phyloP scores from a whole-genome alignment of 495 filamentous ascomycete species.

The Geoglossum glabrum region DNA sequence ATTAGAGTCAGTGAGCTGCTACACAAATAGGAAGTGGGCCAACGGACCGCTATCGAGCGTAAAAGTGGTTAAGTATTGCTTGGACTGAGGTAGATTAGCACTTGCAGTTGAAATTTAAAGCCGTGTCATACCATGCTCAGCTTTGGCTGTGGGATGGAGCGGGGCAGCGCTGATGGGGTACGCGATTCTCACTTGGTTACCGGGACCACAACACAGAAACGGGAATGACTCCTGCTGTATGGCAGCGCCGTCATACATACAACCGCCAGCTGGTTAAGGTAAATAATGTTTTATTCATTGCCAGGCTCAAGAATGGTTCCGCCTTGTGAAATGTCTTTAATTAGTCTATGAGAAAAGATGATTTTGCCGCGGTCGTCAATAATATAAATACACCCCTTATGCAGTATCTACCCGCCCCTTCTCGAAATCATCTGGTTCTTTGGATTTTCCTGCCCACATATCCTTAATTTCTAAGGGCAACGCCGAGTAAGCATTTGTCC shows the following conservation, averaged over 20 bases:
- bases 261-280: too few relatives aligned
- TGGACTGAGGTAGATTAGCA: constrained; percentile 39
- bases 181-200: too few relatives aligned
- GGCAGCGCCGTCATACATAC: too few relatives aligned
- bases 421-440: background rate
- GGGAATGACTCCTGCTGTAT: too few relatives aligned
- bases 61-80: constrained; percentile 89
- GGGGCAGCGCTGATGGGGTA: too few relatives aligned
- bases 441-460: constrained; percentile 16
- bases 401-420: background rate
- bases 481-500: background rate
- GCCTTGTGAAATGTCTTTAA: too few relatives aligned
- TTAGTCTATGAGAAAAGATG: too few relatives aligned
- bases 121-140: background rate
- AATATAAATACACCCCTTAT: background rate
- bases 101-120: background rate
- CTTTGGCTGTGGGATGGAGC: background rate
- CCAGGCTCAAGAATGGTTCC: too few relatives aligned
- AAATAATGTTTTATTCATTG: too few relatives aligned
- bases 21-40: background rate
- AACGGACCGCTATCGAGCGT: constrained; percentile 60
- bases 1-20: background rate
- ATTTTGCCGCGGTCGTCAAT: too few relatives aligned
- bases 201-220: too few relatives aligned
- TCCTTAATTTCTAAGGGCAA: constrained; percentile 16